Percentiles rank a stretch among this genome's conserved stretches.
phyloP scores from a whole-genome alignment of 2,329 filamentous ascomycete species.

The Verticillium tricorpus region DNA sequence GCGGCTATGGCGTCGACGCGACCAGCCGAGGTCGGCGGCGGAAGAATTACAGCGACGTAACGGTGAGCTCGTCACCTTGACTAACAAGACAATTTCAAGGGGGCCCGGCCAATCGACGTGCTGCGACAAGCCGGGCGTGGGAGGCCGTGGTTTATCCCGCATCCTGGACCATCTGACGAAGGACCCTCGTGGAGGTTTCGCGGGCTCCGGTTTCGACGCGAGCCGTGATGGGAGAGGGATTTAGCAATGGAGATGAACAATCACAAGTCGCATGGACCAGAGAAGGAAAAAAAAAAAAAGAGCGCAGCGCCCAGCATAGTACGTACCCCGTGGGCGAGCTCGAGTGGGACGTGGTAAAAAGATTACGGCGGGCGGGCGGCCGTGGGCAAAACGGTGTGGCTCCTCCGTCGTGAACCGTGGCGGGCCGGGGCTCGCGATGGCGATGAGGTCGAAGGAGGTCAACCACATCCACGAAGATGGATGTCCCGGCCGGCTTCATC shows the following conservation, averaged over 20 bases:
- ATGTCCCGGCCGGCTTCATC: conserved; percentile 1
- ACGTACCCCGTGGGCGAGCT: neutral
- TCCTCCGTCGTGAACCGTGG: neutral
- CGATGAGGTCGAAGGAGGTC: neutral
- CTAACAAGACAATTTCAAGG: neutral
- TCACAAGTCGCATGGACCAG: neutral
- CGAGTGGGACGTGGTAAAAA: neutral
- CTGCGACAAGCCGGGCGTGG: neutral
- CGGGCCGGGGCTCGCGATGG: neutral
- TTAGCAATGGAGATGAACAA: neutral
- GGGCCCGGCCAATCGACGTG: neutral
- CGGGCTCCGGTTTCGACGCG: neutral
- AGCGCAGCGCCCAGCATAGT: neutral
- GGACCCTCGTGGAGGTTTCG: neutral
- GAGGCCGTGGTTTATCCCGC: neutral
- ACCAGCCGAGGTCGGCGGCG: neutral
- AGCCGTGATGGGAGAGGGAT: neutral
- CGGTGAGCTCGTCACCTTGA: neutral
- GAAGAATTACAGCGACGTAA: neutral
- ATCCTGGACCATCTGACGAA: neutral
- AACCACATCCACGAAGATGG: neutral
- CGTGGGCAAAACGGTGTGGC: neutral
- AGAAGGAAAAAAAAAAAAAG: neutral
- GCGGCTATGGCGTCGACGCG: conserved; percentile 1
- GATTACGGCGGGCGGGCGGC: neutral